Conservation (phyloP, 2,329 filamentous ascomycete genomes). For the Diaporthe helianthi region DNA sequence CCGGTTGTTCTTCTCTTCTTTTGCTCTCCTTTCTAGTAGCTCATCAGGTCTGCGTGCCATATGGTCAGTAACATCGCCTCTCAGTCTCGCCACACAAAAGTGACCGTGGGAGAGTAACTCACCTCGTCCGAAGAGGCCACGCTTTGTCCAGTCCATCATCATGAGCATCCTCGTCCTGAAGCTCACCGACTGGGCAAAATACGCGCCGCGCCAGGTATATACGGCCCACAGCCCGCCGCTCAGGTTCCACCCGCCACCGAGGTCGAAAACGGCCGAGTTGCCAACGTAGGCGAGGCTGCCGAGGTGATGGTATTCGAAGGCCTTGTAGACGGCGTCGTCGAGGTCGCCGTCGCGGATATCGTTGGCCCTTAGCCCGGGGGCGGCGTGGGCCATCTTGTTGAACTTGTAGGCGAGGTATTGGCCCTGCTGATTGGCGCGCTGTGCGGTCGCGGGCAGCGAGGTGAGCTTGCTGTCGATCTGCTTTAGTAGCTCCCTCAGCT, state of each 20-base stretch:
- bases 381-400: slow-evolving; percentile 83
- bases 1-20: background rate
- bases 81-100: background rate
- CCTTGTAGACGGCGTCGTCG: slow-evolving; percentile 90
- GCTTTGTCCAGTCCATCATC: slow-evolving; percentile 99
- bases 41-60: slow-evolving; percentile 44
- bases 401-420: slow-evolving; percentile 92
- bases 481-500: slow-evolving; percentile 84
- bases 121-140: slow-evolving; percentile 95
- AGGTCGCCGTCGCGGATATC: slow-evolving; percentile 87
- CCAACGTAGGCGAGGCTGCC: slow-evolving; percentile 94
- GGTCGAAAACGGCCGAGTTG: slow-evolving; percentile 94
- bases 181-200: slow-evolving; percentile 97
- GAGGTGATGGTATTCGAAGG: slow-evolving; percentile 92
- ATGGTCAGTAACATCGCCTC: slow-evolving; percentile 22
- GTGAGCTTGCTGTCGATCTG: slow-evolving; percentile 97
- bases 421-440: slow-evolving; percentile 95
- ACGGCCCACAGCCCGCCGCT: slow-evolving; percentile 89
- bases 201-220: slow-evolving; percentile 94
- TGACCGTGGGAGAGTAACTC: slow-evolving; percentile 48
- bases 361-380: slow-evolving; percentile 78
- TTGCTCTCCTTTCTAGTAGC: slow-evolving; percentile 40
- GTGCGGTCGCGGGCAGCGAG: slow-evolving; percentile 91
- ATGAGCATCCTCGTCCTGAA: slow-evolving; percentile 85
- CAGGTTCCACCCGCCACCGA: slow-evolving; percentile 77